These are phyloP conservation scores for Theobroma grandiflorum DNA, from an alignment of 441 rosid genomes.

Conservation along the genomic window DNA sequence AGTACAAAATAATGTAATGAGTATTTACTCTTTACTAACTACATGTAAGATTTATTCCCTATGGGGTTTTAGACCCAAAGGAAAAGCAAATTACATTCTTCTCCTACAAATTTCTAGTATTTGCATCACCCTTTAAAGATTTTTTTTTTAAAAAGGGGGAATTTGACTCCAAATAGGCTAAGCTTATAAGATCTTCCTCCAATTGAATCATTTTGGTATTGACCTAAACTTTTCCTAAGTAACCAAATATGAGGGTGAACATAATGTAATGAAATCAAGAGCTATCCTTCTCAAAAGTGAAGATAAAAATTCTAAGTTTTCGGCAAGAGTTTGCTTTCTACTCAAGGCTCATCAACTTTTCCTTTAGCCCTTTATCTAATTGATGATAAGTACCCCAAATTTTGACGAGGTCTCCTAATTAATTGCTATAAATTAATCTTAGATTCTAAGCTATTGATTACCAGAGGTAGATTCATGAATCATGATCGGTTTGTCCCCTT, in stretches of 20 bases:
- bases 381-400: slow-evolving; percentile 21
- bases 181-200: neutral
- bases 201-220: neutral
- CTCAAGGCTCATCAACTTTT: slow-evolving; percentile 12
- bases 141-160: too few species aligned
- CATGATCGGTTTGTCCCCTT: neutral
- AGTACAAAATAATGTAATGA: too few species aligned
- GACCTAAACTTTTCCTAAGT: neutral
- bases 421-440: slow-evolving; percentile 1
- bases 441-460: slow-evolving; percentile 20
- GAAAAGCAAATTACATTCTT: neutral
- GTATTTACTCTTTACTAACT: too few species aligned
- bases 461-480: neutral
- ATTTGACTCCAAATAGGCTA: neutral
- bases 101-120: neutral
- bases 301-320: slow-evolving; percentile 8
- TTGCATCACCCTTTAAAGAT: neutral
- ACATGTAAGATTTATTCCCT: neutral
- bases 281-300: neutral
- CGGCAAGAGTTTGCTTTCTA: slow-evolving; percentile 19
- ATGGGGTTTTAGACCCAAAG: neutral
- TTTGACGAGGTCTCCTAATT: neutral
- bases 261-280: neutral
- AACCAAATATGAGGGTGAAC: neutral
- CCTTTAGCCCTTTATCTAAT: neutral